A percentile compares a stretch with the other conserved stretches of the same genome.
These are phyloP conservation scores for Teratosphaeria pseudoeucalypti DNA, from an alignment of 2,329 filamentous ascomycete species.

Conservation along the genomic window DNA sequence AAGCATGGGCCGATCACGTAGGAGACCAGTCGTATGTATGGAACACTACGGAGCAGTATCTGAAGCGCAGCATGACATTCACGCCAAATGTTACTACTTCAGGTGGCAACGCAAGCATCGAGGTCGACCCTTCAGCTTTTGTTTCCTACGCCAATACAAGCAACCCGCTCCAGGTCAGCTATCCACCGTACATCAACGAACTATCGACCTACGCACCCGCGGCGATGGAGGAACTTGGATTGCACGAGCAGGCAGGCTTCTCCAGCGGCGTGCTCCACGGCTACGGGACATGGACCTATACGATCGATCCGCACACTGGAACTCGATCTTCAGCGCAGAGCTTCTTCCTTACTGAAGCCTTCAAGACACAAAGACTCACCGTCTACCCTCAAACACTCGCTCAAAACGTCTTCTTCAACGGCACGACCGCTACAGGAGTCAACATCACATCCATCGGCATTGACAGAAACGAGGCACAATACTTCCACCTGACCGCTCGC, in stretches of 20 bases:
- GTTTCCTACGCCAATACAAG: conserved; percentile 4
- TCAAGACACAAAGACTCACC: not conserved
- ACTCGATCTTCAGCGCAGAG: not conserved
- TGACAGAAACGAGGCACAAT: not conserved
- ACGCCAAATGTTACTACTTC: conserved; percentile 9
- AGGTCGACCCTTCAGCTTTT: conserved; percentile 11
- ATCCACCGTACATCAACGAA: conserved; percentile 10
- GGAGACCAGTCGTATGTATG: conserved; percentile 15
- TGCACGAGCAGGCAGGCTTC: conserved; percentile 15
- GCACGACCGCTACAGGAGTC: not conserved
- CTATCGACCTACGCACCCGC: not conserved
- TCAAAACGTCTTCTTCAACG: conserved; percentile 23
- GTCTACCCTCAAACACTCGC: not conserved
- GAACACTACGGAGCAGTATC: conserved; percentile 18
- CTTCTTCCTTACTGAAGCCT: not conserved
- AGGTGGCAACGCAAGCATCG: conserved; percentile 15
- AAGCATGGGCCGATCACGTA: conserved; percentile 13
- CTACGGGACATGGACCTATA: conserved; percentile 1
- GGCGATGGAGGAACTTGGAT: not conserved
- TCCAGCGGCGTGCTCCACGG: conserved; percentile 16
- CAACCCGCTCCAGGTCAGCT: conserved; percentile 26
- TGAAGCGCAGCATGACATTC: conserved; percentile 15
- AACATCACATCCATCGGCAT: not conserved
- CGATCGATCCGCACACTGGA: not conserved
- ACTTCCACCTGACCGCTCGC: not conserved